Percentiles rank a stretch among this genome's conserved stretches.
These are phyloP conservation scores for Malus hybrid DNA, from an alignment of 331 rosid genomes.

Conservation along the genomic window DNA sequence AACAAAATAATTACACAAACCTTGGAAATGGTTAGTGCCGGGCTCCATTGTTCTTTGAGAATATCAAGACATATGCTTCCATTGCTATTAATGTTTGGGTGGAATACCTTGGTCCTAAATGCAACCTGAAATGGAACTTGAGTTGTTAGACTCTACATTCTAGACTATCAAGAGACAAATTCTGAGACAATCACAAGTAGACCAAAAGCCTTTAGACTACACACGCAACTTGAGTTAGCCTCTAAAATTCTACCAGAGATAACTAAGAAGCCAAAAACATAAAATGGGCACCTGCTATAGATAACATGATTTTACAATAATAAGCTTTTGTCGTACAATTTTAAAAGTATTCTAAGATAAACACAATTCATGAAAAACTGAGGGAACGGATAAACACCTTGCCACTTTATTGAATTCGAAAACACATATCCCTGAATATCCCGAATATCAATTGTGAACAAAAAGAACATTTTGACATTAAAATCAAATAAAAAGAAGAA, in stretches of 20 bases:
- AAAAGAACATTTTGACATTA: too few relatives aligned
- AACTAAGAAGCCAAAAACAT: too few relatives aligned
- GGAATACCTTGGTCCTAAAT: conserved; percentile 89
- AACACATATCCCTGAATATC: neutral
- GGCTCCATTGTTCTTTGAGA: conserved; percentile 96
- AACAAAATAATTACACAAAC: conserved; percentile 26
- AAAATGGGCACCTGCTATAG: too few relatives aligned
- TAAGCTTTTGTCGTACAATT: neutral
- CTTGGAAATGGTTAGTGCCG: conserved; percentile 80
- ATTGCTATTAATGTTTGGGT: conserved; percentile 76
- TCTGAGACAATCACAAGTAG: too few relatives aligned
- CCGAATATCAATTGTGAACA: neutral
- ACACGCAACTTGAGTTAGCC: neutral
- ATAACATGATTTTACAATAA: neutral
- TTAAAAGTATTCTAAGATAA: neutral
- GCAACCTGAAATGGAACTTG: conserved; percentile 58
- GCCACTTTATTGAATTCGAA: neutral
- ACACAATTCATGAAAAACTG: too few relatives aligned
- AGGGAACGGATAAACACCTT: too few relatives aligned
- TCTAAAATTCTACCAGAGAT: neutral
- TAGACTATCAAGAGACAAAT: neutral
- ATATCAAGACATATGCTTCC: conserved; percentile 93
- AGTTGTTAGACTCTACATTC: neutral
- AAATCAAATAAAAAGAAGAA: too few relatives aligned
- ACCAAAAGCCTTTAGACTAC: too few relatives aligned